Base-by-base conservation (phyloP, 208 protist genomes). In the Crithidia mellificae region DNA sequence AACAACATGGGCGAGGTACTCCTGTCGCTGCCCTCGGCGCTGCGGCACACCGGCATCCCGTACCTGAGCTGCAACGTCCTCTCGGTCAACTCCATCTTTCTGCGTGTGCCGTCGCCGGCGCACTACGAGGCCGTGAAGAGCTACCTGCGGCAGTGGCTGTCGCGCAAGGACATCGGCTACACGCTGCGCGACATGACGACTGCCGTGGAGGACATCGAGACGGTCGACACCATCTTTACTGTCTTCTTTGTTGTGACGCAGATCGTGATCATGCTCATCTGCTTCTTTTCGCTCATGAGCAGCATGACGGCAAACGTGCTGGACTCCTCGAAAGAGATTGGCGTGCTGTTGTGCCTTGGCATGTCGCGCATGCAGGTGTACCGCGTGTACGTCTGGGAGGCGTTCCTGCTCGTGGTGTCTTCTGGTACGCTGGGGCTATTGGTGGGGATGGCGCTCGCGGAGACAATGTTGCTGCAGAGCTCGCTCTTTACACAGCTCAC, bases 301-400 rank as follows among this genome's bases (percentile, higher is more conserved):
- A 92, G 69, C 30, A 96, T 97, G 79, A 87, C 77, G 1, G 72
- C 84, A 12, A 97, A 97, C 74, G 86, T 98, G 51, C 68, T 94
- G 34, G 84, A 96, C 50, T 92, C 94, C 56, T 87, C 84, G 19
- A 98, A 98, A 69, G 95, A 98, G 66, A 97, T 98, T 71, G 96
- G 92, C 43, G 68, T 98, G 24, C 77, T 98, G 29, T 70, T 93
- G 12, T 93, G 93, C 9, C 59, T 98, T 14, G 95, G 95, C 52
- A 83, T 93, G 55, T 74, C 63, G 2, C 78, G 80, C 46, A 68
- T 46, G 8, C 83, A 84, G 54, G 77, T 97, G 14, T 83, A 91
- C 53, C 72, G 94, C 58, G 74, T 99, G 27, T 99, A 95, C 69
- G 68, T 97, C 19, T 98, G 94, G 72, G 96, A 99, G 68, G 81